Conservation (phyloP, 2,329 filamentous ascomycete genomes). For the Trichoderma afroharzianum region DNA sequence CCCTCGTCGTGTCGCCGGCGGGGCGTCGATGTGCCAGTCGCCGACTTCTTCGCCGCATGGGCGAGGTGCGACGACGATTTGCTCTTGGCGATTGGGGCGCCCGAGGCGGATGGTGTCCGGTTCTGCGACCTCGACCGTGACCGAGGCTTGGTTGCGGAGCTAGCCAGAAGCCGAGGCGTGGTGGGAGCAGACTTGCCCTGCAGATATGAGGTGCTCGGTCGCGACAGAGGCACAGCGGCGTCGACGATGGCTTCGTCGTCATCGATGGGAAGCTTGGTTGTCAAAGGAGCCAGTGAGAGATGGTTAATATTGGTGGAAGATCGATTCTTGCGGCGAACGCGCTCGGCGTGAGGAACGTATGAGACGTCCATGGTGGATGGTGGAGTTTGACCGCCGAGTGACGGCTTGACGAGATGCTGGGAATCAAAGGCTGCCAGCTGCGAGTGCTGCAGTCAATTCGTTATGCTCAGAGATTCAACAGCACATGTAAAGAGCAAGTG, state of each 20-base stretch:
- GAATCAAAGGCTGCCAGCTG: not conserved
- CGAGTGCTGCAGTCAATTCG: not conserved
- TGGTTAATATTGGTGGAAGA: slow-evolving; percentile 58
- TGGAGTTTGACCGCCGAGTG: not conserved
- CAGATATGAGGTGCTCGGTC: slow-evolving; percentile 48
- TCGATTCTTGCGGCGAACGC: slow-evolving; percentile 55
- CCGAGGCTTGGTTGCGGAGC: slow-evolving; percentile 46
- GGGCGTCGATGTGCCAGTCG: slow-evolving; percentile 34
- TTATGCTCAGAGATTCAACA: not conserved
- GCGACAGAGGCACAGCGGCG: slow-evolving; percentile 30
- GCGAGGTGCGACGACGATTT: slow-evolving; percentile 59
- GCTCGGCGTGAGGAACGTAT: slow-evolving; percentile 58
- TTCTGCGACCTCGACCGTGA: slow-evolving; percentile 46
- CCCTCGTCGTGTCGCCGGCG: slow-evolving; percentile 37
- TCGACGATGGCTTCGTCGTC: slow-evolving; percentile 48
- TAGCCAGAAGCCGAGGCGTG: slow-evolving; percentile 60
- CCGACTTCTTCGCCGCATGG: slow-evolving; percentile 22
- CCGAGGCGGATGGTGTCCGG: slow-evolving; percentile 38
- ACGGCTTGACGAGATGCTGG: not conserved
- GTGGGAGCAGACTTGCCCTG: slow-evolving; percentile 61
- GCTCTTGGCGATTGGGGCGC: slow-evolving; percentile 50
- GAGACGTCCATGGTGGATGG: slow-evolving; percentile 49
- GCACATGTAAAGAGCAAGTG: not conserved
- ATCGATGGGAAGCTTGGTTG: slow-evolving; percentile 56
- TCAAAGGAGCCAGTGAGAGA: slow-evolving; percentile 61